Evolutionary conservation across 495 filamentous ascomycete species (phyloP), one percentile per base, ranked within the genome.

Genomic region (Neurospora sp.): DNA sequence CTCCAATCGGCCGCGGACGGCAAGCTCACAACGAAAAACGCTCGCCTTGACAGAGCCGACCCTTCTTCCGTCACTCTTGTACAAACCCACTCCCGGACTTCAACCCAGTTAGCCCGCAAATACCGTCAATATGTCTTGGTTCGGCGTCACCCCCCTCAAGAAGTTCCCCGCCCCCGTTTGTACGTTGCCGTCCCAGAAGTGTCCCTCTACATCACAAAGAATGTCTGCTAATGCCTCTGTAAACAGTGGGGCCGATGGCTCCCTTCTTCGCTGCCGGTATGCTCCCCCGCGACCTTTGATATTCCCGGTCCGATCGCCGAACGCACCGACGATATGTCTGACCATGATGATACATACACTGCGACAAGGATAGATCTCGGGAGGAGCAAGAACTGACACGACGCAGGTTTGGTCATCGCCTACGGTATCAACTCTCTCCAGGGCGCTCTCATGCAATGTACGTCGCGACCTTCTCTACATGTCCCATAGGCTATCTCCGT

Each of bases 211-310:
- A 39, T 74, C 38, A 69, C 35, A 48, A 70, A 69, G 74, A 75
- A 70, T 70, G 72, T 74, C 74, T 77, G 71, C 75, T 72, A 72
- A 70, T 81, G 69, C 77, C 76, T 75, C 72, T 48, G 41, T 69
- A 73, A 78, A 84, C 82, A 98, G 95, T 92, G 85, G 84, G 87
- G 85, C 94, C 94, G 75, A 88, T 96, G 89, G 89, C 88, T 79
- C 95, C 95, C 71, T 98, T 98, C 89, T 96, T 91, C 87, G 85
- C 88, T 85, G 94, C 95, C 81, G 94, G 95, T 98, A 95, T 81
- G 94, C 76, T 69, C 9, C 22, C 3, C 27, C 53, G 27, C 53
- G 27, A 18, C 53, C 22, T 18, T 18, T 65, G 3, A 65, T 65
- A 65, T 1, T 14, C 27, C 53, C 53, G 53, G 27, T 27, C 27